phyloP scores from a whole-genome alignment of 768 basidiomycete genomes.

The Pleurotus citrinopileatus region DNA sequence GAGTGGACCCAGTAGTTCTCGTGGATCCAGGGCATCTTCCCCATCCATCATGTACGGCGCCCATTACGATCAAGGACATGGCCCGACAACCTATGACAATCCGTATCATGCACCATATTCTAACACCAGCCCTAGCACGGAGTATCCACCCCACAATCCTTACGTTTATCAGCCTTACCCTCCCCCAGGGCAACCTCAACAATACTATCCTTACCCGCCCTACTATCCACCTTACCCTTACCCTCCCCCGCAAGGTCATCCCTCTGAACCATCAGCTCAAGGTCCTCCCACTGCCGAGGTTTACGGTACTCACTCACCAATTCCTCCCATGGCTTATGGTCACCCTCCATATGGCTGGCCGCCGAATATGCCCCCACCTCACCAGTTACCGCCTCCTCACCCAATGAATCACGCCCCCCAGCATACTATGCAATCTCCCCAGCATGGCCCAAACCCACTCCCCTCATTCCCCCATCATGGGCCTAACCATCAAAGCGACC shows the following conservation, averaged over 20 bases:
- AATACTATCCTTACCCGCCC: conserved; percentile 22
- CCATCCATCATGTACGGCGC: conserved; percentile 75
- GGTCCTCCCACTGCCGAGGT: conserved; percentile 27
- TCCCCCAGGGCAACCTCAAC: conserved; percentile 13
- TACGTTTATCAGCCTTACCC: conserved; percentile 44
- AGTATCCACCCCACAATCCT: conserved; percentile 46
- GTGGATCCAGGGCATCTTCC: conserved; percentile 71
- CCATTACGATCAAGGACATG: conserved; percentile 59
- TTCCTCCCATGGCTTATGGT: conserved; percentile 27
- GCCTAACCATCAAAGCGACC: background rate
- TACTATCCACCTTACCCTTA: conserved; percentile 41
- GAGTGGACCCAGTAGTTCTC: conserved; percentile 59
- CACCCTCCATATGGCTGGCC: conserved; percentile 35
- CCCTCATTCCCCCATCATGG: background rate
- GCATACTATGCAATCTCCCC: conserved; percentile 5
- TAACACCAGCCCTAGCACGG: conserved; percentile 30
- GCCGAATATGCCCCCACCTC: conserved; percentile 25
- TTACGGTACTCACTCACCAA: conserved; percentile 25
- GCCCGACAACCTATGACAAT: conserved; percentile 44
- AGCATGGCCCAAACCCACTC: conserved; percentile 1
- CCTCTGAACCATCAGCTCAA: conserved; percentile 27
- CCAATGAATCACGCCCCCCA: conserved; percentile 20
- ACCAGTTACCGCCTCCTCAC: conserved; percentile 17
- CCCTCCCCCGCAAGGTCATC: conserved; percentile 31
- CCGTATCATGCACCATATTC: conserved; percentile 33